Evolutionary conservation across 2,329 filamentous ascomycete genomes (phyloP).

Genomic region (Cladophialophora carrionii): DNA sequence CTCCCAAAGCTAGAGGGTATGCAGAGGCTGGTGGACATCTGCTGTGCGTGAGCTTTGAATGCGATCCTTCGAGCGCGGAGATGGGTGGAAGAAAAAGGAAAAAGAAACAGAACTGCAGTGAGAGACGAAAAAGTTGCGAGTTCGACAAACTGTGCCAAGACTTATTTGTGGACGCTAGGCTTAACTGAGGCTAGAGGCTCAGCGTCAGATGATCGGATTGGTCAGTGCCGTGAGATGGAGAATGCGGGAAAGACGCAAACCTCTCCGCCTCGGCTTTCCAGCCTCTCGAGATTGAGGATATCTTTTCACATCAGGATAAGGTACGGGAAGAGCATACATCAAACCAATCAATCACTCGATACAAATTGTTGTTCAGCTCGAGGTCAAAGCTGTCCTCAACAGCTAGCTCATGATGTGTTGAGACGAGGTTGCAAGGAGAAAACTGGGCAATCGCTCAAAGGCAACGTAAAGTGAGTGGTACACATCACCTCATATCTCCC

Average conservation of each 20-base stretch:
- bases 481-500: not conserved
- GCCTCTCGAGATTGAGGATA: not conserved
- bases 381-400: not conserved
- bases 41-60: conserved; percentile 98
- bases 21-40: conserved; percentile 41
- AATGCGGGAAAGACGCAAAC: not conserved
- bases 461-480: not conserved
- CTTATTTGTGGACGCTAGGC: not conserved
- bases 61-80: conserved; percentile 99
- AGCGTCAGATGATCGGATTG: not conserved
- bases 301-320: not conserved
- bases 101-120: not conserved
- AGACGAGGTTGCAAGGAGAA: not conserved
- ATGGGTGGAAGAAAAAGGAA: conserved; percentile 17
- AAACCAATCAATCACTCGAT: not conserved
- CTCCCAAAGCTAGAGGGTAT: conserved; percentile 81
- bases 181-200: not conserved
- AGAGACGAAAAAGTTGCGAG: not conserved
- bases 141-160: conserved; percentile 6
- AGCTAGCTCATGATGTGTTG: conserved; percentile 1
- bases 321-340: not conserved
- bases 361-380: not conserved
- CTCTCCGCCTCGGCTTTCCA: conserved; percentile 12
- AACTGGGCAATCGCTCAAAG: not conserved
- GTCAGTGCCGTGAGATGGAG: not conserved